Conservation (phyloP, 305 asterid species). For the Stenogyne calaminthoides region DNA sequence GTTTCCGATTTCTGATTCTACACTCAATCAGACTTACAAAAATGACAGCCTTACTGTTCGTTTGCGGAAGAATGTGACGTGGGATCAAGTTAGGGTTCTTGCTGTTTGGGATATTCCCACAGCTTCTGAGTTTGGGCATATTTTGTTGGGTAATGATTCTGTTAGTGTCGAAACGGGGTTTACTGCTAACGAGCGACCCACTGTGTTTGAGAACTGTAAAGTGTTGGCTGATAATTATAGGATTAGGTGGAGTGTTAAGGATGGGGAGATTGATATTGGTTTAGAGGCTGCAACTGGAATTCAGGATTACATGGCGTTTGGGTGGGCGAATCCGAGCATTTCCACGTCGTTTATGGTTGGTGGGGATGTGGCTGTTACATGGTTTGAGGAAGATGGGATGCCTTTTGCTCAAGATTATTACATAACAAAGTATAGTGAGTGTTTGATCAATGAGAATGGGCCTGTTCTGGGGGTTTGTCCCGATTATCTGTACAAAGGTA, state of each 20-base stretch:
- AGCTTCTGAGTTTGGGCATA: constrained; percentile 88
- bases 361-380: constrained; percentile 80
- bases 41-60: constrained; percentile 69
- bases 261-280: constrained; percentile 67
- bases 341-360: constrained; percentile 74
- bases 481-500: constrained; percentile 55
- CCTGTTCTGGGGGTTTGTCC: constrained; percentile 86
- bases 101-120: constrained; percentile 85
- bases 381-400: constrained; percentile 72
- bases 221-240: constrained; percentile 66
- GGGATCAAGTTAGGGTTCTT: constrained; percentile 78
- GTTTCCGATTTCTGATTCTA: constrained; percentile 63
- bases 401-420: constrained; percentile 89
- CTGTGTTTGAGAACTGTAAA: constrained; percentile 77
- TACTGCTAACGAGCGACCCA: constrained; percentile 38
- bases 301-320: constrained; percentile 86
- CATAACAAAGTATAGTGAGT: constrained; percentile 78
- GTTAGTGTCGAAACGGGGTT: constrained; percentile 23
- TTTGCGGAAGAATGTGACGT: constrained; percentile 63
- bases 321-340: constrained; percentile 87
- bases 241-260: constrained; percentile 74
- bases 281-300: constrained; percentile 79
- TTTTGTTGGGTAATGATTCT: constrained; percentile 48
- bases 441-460: constrained; percentile 65
- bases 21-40: constrained; percentile 64